Evolutionary conservation across 2,329 filamentous ascomycete genomes (phyloP).

Genomic region (Canariomyces notabilis): DNA sequence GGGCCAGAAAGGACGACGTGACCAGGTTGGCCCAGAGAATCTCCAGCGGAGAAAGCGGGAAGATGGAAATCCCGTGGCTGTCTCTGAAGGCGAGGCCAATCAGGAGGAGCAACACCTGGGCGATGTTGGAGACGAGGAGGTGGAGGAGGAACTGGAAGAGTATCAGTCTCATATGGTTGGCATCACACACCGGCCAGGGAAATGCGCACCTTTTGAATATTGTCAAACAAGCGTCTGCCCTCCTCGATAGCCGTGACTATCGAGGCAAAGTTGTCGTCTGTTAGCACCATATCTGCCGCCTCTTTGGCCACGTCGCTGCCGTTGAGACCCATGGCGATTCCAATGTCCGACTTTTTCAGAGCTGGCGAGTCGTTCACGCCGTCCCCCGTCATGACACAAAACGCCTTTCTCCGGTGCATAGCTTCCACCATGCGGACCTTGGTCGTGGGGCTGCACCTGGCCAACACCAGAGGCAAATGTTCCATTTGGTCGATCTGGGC

Average conservation of each 20-base stretch:
- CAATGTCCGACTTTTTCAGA: constrained; percentile 94
- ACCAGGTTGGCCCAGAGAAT: constrained; percentile 75
- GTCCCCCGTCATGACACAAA: constrained; percentile 93
- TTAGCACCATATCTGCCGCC: constrained; percentile 87
- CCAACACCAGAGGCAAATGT: constrained; percentile 60
- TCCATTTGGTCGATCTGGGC: constrained; percentile 58
- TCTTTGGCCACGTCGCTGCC: constrained; percentile 98
- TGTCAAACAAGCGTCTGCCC: constrained; percentile 65
- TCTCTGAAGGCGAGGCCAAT: constrained; percentile 68
- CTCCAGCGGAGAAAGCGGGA: constrained; percentile 66
- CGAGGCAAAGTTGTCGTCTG: constrained; percentile 83
- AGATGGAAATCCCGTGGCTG: constrained; percentile 52
- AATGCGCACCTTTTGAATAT: constrained; percentile 61
- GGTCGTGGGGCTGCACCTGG: constrained; percentile 63
- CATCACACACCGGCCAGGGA: too few relatives aligned
- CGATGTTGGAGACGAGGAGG: constrained; percentile 64
- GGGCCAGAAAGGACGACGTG: constrained; percentile 65
- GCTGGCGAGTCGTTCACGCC: constrained; percentile 97
- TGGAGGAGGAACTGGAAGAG: constrained; percentile 54
- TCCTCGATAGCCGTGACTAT: constrained; percentile 69
- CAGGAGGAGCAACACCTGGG: constrained; percentile 63
- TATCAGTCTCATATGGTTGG: too few relatives aligned
- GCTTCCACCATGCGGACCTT: constrained; percentile 74
- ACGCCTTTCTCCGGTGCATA: constrained; percentile 62
- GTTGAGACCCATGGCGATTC: constrained; percentile 91